Evolutionary conservation across 495 filamentous ascomycete species (phyloP), one percentile per base, ranked within the genome.

Genomic region (Coniosporium apollinis): DNA sequence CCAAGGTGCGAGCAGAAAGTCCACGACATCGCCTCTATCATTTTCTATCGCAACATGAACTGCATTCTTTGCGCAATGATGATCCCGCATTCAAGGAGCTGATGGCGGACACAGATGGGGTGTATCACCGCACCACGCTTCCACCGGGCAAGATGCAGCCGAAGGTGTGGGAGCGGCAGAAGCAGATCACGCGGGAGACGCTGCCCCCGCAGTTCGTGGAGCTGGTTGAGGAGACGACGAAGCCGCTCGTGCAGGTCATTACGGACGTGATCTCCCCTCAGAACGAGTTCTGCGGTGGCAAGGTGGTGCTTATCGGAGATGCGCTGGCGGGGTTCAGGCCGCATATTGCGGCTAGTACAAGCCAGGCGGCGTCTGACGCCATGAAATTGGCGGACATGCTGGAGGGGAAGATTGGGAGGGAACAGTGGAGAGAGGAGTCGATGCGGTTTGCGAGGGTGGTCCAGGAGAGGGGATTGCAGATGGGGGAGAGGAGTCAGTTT

Each of bases 401-500:
- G 32, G 42, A 44, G 22, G 44, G 64, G 1, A 48, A 57, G 36
- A 45, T 66, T 1, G 44, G 46, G 1, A 39, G 51, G 32, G 52
- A 52, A 28, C 50, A 65, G 42, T 66, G 61, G 54, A 57, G 60
- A 40, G 47, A 33, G 37, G 37, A 58, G 48, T 58, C 56, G 22
- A 56, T 67, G 48, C 55, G 58, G 10, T 66, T 57, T 39, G 62
- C 62, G 28, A 43, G 62, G 42, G 52, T 48, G 19, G 55, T 67
- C 19, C 58, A 65, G 33, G 43, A 46, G 29, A 50, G 50, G 37
- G 63, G 65, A 3, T 55, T 65, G 22, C 45, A 55, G 28, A 66
- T 69, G 58, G 65, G 64, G 9, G 44, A 61, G 15, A 48, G 60
- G 18, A 63, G 61, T 40, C 62, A 69, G 44, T 54, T 61, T 39